Base-by-base conservation (phyloP, 2,329 filamentous ascomycete genomes). In the Tolypocladium inflatum region DNA sequence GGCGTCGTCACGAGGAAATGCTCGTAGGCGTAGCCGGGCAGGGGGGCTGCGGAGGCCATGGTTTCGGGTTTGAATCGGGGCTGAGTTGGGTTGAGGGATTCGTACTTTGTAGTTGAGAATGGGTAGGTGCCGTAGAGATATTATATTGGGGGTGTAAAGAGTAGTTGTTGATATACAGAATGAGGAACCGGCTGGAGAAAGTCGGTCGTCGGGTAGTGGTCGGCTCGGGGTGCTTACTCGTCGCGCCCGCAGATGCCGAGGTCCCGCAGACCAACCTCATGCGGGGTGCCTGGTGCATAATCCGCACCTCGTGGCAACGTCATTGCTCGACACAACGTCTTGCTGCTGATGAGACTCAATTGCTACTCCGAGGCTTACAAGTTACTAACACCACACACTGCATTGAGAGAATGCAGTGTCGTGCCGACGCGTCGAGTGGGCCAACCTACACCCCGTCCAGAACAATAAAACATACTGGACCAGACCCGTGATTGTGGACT, bases 1-100 rank as follows among this genome's bases (percentile, higher is more conserved):
- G 91, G 90, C 48, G 85, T 85, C n/a, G 82, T 84, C 64, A 95
- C 79, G 63, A 85, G 84, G 80, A 91, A 91, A 78, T 89, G 79
- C 64, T 86, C 76, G 74, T 83, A 87, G 41, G 64, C 63, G 69
- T 82, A 81, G 56, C 69, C 72, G 23, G 66, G 59, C 19, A 73
- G 63, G 15, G 67, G 63, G 10, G 65, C 61, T 15, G 65, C 57
- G 52, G 50, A 21, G 33, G 21, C 54, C 52, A 48, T 57, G 42
- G 21, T 41, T 26, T 11, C n/a, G 2, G 11, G 11, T 11, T 4
- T 13, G 8, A 26, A 17, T 17, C 21, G 13, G 8, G 30, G 19
- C 26, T 35, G 17, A 13, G 8, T 21, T 8, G 5, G 48, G 13
- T 4, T 2, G 3, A 9, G 48, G 8, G 6, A 21, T 21, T 21